Evolutionary conservation across 306 rosid genomes (phyloP).

Genomic region (Acacia crassicarpa): DNA sequence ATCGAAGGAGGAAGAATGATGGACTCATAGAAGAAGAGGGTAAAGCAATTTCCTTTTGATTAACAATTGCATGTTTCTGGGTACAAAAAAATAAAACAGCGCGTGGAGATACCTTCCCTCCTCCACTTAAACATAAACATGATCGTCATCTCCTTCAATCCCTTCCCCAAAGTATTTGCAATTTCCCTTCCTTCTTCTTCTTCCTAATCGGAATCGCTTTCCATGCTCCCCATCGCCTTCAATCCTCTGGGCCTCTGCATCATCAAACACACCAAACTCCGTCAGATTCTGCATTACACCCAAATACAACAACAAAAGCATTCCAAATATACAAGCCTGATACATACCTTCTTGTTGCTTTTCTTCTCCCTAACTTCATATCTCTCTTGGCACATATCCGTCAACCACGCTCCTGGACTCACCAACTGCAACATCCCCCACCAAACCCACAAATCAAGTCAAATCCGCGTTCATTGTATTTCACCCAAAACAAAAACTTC

Average conservation of each 20-base stretch:
- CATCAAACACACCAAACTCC: conserved; percentile 9
- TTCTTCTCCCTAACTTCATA: conserved; percentile 90
- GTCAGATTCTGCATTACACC: background rate
- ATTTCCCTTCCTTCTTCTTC: background rate
- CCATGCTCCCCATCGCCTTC: conserved; percentile 85
- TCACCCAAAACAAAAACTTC: background rate
- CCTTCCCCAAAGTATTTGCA: conserved; percentile 18
- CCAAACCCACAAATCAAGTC: background rate
- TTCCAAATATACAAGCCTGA: background rate
- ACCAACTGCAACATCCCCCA: conserved; percentile 53
- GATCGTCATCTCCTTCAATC: conserved; percentile 28
- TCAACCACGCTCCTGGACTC: conserved; percentile 91
- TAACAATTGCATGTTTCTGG: conserved; percentile 46
- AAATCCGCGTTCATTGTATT: background rate
- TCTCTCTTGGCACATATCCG: conserved; percentile 90
- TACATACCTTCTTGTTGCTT: conserved; percentile 70
- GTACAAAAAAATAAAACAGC: conserved; percentile 37
- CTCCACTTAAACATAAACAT: conserved; percentile 16
- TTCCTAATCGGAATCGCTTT: conserved; percentile 68
- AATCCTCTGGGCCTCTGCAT: conserved; percentile 78
- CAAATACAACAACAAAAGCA: background rate
- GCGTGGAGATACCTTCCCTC: conserved; percentile 23
- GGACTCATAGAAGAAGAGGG: background rate
- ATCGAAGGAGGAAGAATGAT: background rate
- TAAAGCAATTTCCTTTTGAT: conserved; percentile 38